Evolutionary conservation across 1,284 basidiomycete species (phyloP), one percentile per base, ranked within the genome.

Genomic region (Melampsora americana): DNA sequence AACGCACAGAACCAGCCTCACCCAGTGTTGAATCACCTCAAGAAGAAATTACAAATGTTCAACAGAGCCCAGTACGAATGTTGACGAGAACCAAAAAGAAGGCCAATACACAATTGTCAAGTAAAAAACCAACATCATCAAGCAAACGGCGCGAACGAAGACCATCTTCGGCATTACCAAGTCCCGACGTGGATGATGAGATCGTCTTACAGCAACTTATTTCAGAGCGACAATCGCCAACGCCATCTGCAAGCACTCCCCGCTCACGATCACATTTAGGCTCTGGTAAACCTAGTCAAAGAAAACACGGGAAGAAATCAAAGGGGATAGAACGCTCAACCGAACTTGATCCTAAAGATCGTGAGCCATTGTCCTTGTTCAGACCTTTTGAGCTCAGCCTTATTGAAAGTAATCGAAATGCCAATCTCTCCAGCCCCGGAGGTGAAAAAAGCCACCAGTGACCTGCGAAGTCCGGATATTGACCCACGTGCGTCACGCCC

Each of bases 181-280:
- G 53, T 56, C 53, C 53, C 26, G 53, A 56, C 53, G 53, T 28
- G 53, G 53, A 56, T 56, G 53, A 56, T 28, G n/a, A 56, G 14
- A 56, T 56, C 14, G 53, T 56, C 14, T 28, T 56, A 56, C 53
- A 28, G 26, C n/a, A 56, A 56, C 53, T 56, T 2, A 56, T 28
- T 14, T n/a, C 53, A n/a, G 53, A 56, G 53, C n/a, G n/a, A 23
- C 53, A 56, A n/a, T 23, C 26, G 26, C 53, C 53, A n/a, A n/a
- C 26, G 53, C n/a, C n/a, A 56, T 56, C 53, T n/a, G 53, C 39
- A 42, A 42, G 39, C 39, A 42, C 39, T 1, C 6, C 39, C 39
- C 39, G 39, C 12, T 9, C 35, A 35, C 3, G 9, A 35, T 35
- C 35, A 35, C 35, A 35, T 35, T 35, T 35, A 35, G 35, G 5